Evolutionary conservation across 768 basidiomycete genomes (phyloP), one percentile per base, ranked within the genome.

Genomic region (Paxillus ammoniavirescens): DNA sequence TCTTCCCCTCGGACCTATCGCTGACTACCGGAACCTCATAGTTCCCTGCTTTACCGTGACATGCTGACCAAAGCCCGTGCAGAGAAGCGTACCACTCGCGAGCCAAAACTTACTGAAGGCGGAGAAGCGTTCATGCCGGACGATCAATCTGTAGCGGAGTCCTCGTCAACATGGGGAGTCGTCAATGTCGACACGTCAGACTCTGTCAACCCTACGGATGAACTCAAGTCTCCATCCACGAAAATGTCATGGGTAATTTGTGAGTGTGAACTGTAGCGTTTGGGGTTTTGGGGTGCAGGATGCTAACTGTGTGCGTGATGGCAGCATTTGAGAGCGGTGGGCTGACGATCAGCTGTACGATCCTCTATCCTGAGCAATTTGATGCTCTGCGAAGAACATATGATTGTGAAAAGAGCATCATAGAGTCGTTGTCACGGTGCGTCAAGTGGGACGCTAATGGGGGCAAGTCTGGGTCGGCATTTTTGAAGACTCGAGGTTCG

Each of bases 361-460:
- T 98, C 54, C 82, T 98, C 42, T 98, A 93, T 68, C 93, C 95
- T 1, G 96, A 98, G 65, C 94, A 97, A 66, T 99, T 99, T 60
- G 95, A 98, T 60, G 92, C 91, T 3, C 71, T 99, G 41, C 84
- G 97, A 13, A 80, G 91, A 33, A 93, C 88, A 15, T 98, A 96
- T 60, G 91, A 94, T 57, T 97, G 93, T 64, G 93, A 97, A 62
- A 87, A 87, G 64, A 93, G 90, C 61, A 93, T 98, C 73, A 82
- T 98, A 40, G 94, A 98, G 67, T 94, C 92, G 0, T 73, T 99
- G 14, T 87, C 97, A 0, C 79, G 96, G 26, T 99, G 97, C 67
- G 82, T 96, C 57, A 96, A 96, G 67, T 99, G 95, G 91, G 87
- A 98, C 64, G 87, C 93, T 1, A 87, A 82, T 52, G 97, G 97